Evolutionary conservation across 2,329 filamentous ascomycete genomes (phyloP), one percentile per base, ranked within the genome.

Genomic region (Tympanopsis confertula): DNA sequence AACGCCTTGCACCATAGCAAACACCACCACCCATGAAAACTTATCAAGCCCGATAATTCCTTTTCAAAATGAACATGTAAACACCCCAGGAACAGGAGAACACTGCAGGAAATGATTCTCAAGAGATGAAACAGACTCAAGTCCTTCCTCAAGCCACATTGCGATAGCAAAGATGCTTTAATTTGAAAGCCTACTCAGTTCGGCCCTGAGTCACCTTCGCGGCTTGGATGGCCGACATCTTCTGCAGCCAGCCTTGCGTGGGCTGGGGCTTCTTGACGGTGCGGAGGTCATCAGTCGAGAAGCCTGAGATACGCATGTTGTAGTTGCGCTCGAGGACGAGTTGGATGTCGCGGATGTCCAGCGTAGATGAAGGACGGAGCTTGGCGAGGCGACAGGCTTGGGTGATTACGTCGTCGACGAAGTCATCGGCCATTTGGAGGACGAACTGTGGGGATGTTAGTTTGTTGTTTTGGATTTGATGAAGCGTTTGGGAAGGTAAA

Each of bases 161-260:
- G n/a, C n/a, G n/a, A n/a, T n/a, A n/a, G n/a, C n/a, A n/a, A n/a
- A n/a, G n/a, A n/a, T n/a, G n/a, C n/a, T n/a, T n/a, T n/a, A n/a
- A n/a, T n/a, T n/a, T n/a, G n/a, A n/a, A n/a, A n/a, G n/a, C n/a
- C n/a, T 53, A 46, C 18, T 42, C 38, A n/a, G 41, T 47, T 44
- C 52, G 55, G 18, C 53, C 53, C 19, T 51, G 50, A 19, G 53
- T 57, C 26, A 57, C 76, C 56, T 84, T 84, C 1, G 77, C 77
- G 24, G 78, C 79, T 54, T 82, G 77, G 19, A 86, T 70, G 17
- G 81, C 81, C 45, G 77, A 77, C 73, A 85, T 82, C 62, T 86
- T 86, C 46, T 75, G 71, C 28, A 77, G 77, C 77, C 81, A 85
- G 7, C 69, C 76, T 14, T 74, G 66, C 10, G 78, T 71, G 10